Conservation (phyloP, 2,329 filamentous ascomycete species). For the Trichoderma koningiopsis region DNA sequence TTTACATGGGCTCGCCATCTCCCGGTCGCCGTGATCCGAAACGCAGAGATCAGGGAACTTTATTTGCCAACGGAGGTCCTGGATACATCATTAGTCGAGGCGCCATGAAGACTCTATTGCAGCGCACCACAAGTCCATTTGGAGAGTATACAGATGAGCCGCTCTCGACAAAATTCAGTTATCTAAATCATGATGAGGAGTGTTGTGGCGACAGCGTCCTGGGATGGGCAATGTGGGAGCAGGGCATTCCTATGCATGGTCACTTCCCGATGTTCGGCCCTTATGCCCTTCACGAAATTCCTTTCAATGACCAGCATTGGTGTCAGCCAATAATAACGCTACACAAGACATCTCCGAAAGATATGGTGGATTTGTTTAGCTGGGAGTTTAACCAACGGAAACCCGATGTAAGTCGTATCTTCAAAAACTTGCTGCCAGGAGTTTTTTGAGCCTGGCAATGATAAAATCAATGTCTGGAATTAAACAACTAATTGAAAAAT, state of each 20-base stretch:
- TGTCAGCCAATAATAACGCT: conserved; percentile 53
- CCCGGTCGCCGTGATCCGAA: conserved; percentile 41
- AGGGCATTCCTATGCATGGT: conserved; percentile 48
- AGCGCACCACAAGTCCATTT: conserved; percentile 30
- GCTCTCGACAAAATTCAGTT: conserved; percentile 13
- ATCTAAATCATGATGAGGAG: conserved; percentile 40
- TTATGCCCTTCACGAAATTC: conserved; percentile 53
- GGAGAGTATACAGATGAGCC: conserved; percentile 7
- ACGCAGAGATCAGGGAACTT: conserved; percentile 39
- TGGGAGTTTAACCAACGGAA: conserved; percentile 44
- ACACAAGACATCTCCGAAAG: conserved; percentile 50
- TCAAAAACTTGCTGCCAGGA: background rate
- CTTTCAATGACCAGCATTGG: conserved; percentile 50
- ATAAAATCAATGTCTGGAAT: too few species aligned
- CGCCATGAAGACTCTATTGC: conserved; percentile 46
- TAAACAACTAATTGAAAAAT: background rate
- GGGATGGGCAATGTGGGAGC: conserved; percentile 49
- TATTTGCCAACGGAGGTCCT: conserved; percentile 53
- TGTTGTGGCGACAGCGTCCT: conserved; percentile 57
- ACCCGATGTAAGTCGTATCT: conserved; percentile 33
- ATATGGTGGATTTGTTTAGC: conserved; percentile 52
- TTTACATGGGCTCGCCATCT: conserved; percentile 54
- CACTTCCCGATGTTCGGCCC: conserved; percentile 53
- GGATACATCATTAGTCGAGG: conserved; percentile 51
- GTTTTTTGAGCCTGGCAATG: background rate